Percentiles rank a stretch among this genome's conserved stretches.
These are phyloP conservation scores for Chlamydomonas asymmetrica DNA, from an alignment of 139 green algal genomes.

Conservation along the genomic window DNA sequence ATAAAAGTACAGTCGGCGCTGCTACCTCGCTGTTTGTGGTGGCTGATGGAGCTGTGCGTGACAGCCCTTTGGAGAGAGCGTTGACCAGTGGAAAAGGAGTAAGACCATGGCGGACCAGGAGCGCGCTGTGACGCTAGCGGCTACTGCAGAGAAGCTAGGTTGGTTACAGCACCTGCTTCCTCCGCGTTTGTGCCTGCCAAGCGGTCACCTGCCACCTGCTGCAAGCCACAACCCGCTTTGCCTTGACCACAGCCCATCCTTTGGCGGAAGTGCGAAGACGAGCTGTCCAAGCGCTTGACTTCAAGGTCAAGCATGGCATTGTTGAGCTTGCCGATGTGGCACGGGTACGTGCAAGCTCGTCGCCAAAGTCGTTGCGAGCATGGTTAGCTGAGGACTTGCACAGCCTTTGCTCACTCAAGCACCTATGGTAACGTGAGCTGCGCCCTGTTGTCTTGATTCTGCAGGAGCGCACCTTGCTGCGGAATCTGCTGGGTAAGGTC, in stretches of 20 bases:
- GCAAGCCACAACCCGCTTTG: background rate
- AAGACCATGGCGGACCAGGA: constrained; percentile 5
- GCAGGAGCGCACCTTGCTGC: constrained; percentile 42
- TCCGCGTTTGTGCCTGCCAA: background rate
- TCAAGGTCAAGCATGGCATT: constrained; percentile 62
- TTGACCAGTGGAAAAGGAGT: background rate
- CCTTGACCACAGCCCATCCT: constrained; percentile 40
- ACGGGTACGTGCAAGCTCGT: constrained; percentile 16
- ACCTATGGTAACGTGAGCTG: background rate
- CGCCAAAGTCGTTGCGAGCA: background rate
- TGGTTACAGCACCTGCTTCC: background rate
- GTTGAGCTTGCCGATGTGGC: constrained; percentile 38
- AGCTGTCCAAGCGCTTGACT: constrained; percentile 55
- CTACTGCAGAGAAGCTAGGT: constrained; percentile 32
- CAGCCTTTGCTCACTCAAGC: background rate
- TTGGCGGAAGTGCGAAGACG: constrained; percentile 50
- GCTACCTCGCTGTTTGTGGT: too few relatives aligned
- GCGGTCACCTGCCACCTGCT: background rate
- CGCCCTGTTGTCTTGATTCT: background rate
- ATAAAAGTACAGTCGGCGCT: too few relatives aligned
- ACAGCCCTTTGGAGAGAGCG: too few relatives aligned
- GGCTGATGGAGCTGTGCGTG: too few relatives aligned
- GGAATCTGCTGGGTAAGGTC: constrained; percentile 40
- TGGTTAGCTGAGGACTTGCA: background rate
- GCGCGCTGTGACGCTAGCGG: background rate